phyloP scores from a whole-genome alignment of 2,329 filamentous ascomycete species.

The Fusarium hostae region DNA sequence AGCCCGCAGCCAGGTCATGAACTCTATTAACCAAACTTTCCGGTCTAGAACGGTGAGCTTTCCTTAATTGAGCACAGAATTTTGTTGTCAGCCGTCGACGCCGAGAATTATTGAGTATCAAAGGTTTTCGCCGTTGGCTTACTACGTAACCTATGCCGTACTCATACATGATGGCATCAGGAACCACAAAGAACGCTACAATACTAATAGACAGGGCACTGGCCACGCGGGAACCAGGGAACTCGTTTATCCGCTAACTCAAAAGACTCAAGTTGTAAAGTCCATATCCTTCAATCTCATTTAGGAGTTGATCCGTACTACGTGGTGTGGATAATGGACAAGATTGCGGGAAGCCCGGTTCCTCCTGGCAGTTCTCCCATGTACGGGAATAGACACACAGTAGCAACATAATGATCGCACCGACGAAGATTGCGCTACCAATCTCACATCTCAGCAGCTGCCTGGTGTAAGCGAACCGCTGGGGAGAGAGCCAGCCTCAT shows the following conservation, averaged over 20 bases:
- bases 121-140: constrained; percentile 8
- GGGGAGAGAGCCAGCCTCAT: constrained; percentile 20
- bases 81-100: constrained; percentile 5
- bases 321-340: not conserved
- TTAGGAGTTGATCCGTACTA: constrained; percentile 21
- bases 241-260: constrained; percentile 33
- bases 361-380: not conserved
- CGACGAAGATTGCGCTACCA: constrained; percentile 5
- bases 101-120: constrained; percentile 5
- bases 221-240: constrained; percentile 41
- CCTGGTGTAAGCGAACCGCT: constrained; percentile 15
- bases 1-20: constrained; percentile 26
- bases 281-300: constrained; percentile 12
- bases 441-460: constrained; percentile 31
- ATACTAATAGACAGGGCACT: constrained; percentile 27
- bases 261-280: constrained; percentile 20
- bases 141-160: not conserved
- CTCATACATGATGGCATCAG: constrained; percentile 25
- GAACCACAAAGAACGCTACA: constrained; percentile 13
- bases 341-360: not conserved
- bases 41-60: constrained; percentile 32
- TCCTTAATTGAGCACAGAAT: constrained; percentile 6
- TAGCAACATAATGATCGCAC: not conserved
- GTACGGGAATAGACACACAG: not conserved
- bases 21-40: constrained; percentile 22